Conservation (phyloP, 805 yeast species). For the Wickerhamiella vanderwaltii region DNA sequence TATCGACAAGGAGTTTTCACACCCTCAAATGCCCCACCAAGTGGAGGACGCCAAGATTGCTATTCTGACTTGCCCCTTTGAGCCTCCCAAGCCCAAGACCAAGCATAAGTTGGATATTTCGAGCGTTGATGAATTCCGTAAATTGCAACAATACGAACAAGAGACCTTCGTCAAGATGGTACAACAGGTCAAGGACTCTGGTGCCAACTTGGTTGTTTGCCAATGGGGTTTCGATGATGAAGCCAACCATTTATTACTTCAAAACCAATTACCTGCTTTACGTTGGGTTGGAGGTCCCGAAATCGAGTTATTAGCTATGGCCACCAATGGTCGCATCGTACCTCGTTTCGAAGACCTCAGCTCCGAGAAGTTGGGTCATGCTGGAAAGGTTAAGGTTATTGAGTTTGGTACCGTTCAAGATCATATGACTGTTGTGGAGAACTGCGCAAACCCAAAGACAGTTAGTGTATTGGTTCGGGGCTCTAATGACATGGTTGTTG, state of each 20-base stretch:
- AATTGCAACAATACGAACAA: slow-evolving; percentile 83
- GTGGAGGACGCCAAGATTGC: slow-evolving; percentile 78
- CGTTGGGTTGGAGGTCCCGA: slow-evolving; percentile 99
- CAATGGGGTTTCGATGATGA: slow-evolving; percentile 99
- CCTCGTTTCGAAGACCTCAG: slow-evolving; percentile 91
- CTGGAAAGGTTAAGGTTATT: slow-evolving; percentile 74
- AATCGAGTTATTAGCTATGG: slow-evolving; percentile 88
- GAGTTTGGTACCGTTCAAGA: slow-evolving; percentile 96
- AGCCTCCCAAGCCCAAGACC: slow-evolving; percentile 99
- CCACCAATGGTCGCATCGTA: slow-evolving; percentile 93
- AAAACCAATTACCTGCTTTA: slow-evolving; percentile 85
- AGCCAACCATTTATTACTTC: slow-evolving; percentile 83
- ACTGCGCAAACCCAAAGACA: slow-evolving; percentile 72
- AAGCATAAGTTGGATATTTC: slow-evolving; percentile 92
- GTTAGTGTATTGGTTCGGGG: slow-evolving; percentile 93
- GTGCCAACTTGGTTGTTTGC: slow-evolving; percentile 93
- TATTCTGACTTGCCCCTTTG: slow-evolving; percentile 95
- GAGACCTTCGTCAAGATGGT: slow-evolving; percentile 88
- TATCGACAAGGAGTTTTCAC: slow-evolving; percentile 92
- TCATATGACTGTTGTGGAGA: slow-evolving; percentile 89
- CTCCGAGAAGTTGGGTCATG: slow-evolving; percentile 70
- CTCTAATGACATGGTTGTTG: slow-evolving; percentile 93
- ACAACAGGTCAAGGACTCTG: slow-evolving; percentile 66
- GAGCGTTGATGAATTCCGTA: slow-evolving; percentile 85
- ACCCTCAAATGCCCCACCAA: slow-evolving; percentile 91